Evolutionary conservation across 176 grass and related monocot genomes (phyloP), one percentile per base, ranked within the genome.

Genomic region (Ensete ventricosum): DNA sequence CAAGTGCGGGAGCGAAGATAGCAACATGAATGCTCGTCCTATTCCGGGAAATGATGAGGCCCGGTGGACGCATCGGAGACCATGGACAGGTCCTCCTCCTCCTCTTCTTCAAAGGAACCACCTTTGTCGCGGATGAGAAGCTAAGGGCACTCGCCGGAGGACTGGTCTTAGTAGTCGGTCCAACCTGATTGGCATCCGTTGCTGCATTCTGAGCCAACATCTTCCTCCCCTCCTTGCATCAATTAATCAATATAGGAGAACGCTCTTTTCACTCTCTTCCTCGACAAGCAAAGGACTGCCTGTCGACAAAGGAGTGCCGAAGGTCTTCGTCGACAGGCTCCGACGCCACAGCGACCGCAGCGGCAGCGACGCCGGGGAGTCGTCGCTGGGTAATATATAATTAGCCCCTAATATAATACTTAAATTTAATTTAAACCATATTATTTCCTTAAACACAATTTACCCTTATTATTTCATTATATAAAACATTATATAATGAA

Each of bases 151-250:
- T 69, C 78, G 1, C 77, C 86, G 82, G 75, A 83, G 67, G 66
- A 81, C 34, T 89, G 88, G 84, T 87, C 88, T 24, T 92, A 86
- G 82, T 99, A 95, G 75, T 86, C 84, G 26, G 96, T 99, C 96
- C 96, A 99, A 52, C 96, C 96, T 43, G 96, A 99, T 84, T 89
- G 96, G 79, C 96, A 95, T 13, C 96, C 96, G 79, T 91, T 89
- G 90, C 91, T 99, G 83, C 88, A 99, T 43, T 89, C 91, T 26
- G 91, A 99, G 74, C 86, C 86, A 75, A 78, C 43, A 4, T 14
- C 82, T 20, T 52, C 54, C 65, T 84, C 88, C 67, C 83, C 76
- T 78, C 58, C n/a, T 17, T 62, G 83, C 62, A 60, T 62, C 53
- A 78, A 23, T 81, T 71, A 80, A 75, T 76, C 67, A 10, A 20